phyloP scores from a whole-genome alignment of 225 moss, liverwort and hornwort genomes.

The Sphagnum tenellum region DNA sequence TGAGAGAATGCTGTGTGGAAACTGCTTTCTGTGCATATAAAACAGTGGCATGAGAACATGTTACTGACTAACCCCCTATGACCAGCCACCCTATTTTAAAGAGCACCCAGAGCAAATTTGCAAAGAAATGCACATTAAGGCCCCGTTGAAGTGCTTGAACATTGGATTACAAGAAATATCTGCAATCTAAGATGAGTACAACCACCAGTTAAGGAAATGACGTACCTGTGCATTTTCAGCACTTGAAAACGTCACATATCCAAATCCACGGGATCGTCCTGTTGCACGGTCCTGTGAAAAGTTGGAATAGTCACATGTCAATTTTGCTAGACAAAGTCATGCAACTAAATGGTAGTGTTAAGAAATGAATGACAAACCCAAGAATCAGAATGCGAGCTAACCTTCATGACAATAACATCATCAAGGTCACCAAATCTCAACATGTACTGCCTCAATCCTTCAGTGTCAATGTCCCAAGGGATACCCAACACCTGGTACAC shows the following conservation, averaged over 20 bases:
- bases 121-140: no score
- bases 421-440: slow-evolving; percentile 90
- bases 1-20: slow-evolving; percentile 77
- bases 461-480: slow-evolving; percentile 96
- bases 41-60: no score
- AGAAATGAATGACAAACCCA: not conserved
- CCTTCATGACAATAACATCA: slow-evolving; percentile 99
- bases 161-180: no score
- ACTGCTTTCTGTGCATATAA: slow-evolving; percentile 60
- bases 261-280: slow-evolving; percentile 92
- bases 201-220: no score
- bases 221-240: slow-evolving; percentile 85
- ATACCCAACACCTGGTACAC: slow-evolving; percentile 70
- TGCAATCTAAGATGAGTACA: no score
- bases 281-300: slow-evolving; percentile 73
- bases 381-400: slow-evolving; percentile 8
- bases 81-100: no score
- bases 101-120: no score
- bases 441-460: slow-evolving; percentile 96
- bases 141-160: no score
- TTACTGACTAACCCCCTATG: no score
- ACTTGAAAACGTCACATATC: slow-evolving; percentile 88
- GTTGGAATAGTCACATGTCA: no score
- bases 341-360: no score
- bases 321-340: no score